Evolutionary conservation across 805 yeast species (phyloP).

Genomic region (Candida xyloterini): DNA sequence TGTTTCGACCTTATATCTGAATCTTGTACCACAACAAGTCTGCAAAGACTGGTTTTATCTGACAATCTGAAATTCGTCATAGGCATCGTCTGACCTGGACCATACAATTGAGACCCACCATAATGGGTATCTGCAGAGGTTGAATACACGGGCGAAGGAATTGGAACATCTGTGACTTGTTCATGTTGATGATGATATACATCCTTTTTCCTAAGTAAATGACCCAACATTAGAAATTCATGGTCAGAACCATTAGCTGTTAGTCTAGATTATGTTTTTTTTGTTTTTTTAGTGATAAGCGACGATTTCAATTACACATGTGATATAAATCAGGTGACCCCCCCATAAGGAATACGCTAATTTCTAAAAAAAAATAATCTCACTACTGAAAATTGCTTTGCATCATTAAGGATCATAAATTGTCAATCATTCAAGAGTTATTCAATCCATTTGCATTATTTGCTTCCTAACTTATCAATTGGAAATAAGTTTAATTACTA

Average conservation of each 20-base stretch:
- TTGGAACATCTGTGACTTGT: not conserved
- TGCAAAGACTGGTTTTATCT: conserved; percentile 30
- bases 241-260: not conserved
- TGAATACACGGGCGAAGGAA: conserved; percentile 3
- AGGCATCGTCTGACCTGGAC: conserved; percentile 28
- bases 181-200: conserved; percentile 2
- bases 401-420: not conserved
- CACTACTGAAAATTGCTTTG: not conserved
- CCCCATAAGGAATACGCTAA: too few species aligned
- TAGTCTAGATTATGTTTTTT: not conserved
- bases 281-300: conserved; percentile 6
- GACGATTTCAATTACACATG: not conserved
- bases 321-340: not conserved
- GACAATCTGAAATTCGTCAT: conserved; percentile 20
- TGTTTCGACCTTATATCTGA: conserved; percentile 47
- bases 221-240: conserved; percentile 7
- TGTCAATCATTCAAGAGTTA: not conserved
- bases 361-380: too few species aligned
- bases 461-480: not conserved
- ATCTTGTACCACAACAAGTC: conserved; percentile 50
- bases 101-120: conserved; percentile 46
- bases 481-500: not conserved
- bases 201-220: conserved; percentile 8
- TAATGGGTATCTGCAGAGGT: conserved; percentile 39
- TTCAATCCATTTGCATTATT: too few species aligned